A percentile compares a stretch with the other conserved stretches of the same genome.
These are phyloP conservation scores for Dicorynia guianensis DNA, from an alignment of 306 rosid genomes.

Conservation along the genomic window DNA sequence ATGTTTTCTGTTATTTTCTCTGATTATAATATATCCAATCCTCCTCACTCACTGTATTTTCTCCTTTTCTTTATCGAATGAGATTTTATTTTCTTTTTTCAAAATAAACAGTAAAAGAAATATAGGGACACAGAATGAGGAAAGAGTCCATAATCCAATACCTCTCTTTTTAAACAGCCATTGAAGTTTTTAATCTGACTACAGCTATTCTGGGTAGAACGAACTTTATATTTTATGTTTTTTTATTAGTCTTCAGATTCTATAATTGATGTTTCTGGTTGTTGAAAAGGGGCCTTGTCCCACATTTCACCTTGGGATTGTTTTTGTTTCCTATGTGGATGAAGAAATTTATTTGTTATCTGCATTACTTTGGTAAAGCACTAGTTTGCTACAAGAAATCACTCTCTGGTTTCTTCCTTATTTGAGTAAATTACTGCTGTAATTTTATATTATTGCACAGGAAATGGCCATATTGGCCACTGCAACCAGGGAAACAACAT, in stretches of 20 bases:
- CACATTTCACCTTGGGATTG: too few species aligned
- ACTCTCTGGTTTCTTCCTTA: not conserved
- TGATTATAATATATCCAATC: too few species aligned
- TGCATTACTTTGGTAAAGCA: conserved; percentile 2
- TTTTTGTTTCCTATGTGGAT: not conserved
- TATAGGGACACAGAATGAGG: not conserved
- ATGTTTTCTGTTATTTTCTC: too few species aligned
- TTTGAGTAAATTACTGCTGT: conserved; percentile 10
- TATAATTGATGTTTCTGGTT: too few species aligned
- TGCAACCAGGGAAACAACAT: conserved; percentile 99
- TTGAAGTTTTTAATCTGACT: conserved; percentile 15
- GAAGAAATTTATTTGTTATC: not conserved
- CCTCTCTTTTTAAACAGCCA: not conserved
- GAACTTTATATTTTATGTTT: not conserved
- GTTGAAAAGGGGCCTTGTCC: too few species aligned
- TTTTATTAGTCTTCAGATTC: too few species aligned
- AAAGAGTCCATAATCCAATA: not conserved
- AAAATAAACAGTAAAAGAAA: too few species aligned
- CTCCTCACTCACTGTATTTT: too few species aligned
- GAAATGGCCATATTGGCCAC: conserved; percentile 85
- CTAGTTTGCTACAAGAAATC: conserved; percentile 7
- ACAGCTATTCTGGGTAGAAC: not conserved
- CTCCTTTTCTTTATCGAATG: too few species aligned
- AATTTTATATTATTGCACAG: conserved; percentile 52
- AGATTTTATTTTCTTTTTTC: too few species aligned